Evolutionary conservation across 1,284 basidiomycete genomes (phyloP).

Genomic region (Pseudozyma sp.): DNA sequence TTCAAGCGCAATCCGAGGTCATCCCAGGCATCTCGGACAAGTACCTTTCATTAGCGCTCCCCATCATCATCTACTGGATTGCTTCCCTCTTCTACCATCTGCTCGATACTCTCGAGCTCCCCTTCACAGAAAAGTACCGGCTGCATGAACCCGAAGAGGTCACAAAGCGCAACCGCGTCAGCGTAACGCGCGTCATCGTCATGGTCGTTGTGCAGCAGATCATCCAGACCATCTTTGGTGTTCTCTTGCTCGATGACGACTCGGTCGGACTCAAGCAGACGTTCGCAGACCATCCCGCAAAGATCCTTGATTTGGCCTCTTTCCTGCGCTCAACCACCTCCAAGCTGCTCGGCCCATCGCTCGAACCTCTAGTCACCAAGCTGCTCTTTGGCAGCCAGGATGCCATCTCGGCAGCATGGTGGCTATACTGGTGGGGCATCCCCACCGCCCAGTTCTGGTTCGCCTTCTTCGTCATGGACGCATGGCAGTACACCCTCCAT

Average conservation of each 20-base stretch:
- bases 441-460: conserved; percentile 80
- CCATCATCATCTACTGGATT: conserved; percentile 88
- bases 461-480: conserved; percentile 92
- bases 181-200: conserved; percentile 77
- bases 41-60: conserved; percentile 78
- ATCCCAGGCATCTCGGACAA: conserved; percentile 79
- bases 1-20: conserved; percentile 73
- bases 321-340: conserved; percentile 20
- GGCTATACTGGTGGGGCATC: conserved; percentile 93
- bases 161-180: conserved; percentile 80
- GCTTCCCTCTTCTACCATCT: conserved; percentile 83
- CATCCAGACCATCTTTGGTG: conserved; percentile 83
- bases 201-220: conserved; percentile 87
- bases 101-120: conserved; percentile 78
- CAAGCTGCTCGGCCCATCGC: conserved; percentile 17
- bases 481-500: conserved; percentile 98
- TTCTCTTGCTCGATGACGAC: conserved; percentile 77
- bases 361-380: conserved; percentile 19
- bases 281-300: conserved; percentile 72
- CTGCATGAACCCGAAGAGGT: conserved; percentile 90
- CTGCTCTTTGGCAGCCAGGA: conserved; percentile 42
- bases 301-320: conserved; percentile 34
- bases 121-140: conserved; percentile 84
- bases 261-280: conserved; percentile 43
- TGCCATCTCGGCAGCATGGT: conserved; percentile 72